Conservation (phyloP, 139 green algal species). For the Chlorella sorokiniana region DNA sequence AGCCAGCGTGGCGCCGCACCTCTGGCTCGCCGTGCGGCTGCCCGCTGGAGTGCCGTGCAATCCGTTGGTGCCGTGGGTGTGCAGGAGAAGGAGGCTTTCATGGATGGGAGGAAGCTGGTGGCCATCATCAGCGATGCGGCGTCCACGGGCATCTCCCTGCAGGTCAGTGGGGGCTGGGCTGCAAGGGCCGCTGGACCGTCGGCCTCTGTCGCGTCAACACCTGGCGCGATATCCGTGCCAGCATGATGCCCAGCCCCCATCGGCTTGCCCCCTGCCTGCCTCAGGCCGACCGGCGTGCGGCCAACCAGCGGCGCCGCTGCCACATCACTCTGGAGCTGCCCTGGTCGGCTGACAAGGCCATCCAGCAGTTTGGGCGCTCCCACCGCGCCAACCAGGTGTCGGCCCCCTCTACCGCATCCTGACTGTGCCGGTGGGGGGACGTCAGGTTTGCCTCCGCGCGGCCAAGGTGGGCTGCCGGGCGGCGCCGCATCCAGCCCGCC, state of each 20-base stretch:
- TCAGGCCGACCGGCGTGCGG: conserved; percentile 45
- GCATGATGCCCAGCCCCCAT: not conserved
- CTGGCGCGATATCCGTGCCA: not conserved
- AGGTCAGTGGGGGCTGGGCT: conserved; percentile 7
- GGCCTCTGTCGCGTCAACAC: not conserved
- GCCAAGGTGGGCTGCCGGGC: conserved; percentile 42
- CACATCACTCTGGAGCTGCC: conserved; percentile 93
- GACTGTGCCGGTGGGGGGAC: conserved; percentile 81
- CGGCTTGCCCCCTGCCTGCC: not conserved
- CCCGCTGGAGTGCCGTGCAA: no score
- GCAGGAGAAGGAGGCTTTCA: conserved; percentile 44
- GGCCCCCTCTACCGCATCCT: conserved; percentile 67
- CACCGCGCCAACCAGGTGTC: conserved; percentile 18
- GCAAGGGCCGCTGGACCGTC: not conserved
- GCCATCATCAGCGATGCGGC: conserved; percentile 93
- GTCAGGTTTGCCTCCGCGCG: conserved; percentile 85
- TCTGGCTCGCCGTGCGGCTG: no score
- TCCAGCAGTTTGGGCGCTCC: conserved; percentile 87
- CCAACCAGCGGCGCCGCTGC: conserved; percentile 64
- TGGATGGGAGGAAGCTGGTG: conserved; percentile 78
- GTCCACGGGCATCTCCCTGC: conserved; percentile 60
- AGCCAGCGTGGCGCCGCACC: not conserved
- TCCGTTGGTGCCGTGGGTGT: not conserved
- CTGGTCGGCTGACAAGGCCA: conserved; percentile 88
- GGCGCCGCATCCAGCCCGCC: not conserved